Conservation (phyloP, 75 land plant species). For the Ceratopteris richardii region DNA sequence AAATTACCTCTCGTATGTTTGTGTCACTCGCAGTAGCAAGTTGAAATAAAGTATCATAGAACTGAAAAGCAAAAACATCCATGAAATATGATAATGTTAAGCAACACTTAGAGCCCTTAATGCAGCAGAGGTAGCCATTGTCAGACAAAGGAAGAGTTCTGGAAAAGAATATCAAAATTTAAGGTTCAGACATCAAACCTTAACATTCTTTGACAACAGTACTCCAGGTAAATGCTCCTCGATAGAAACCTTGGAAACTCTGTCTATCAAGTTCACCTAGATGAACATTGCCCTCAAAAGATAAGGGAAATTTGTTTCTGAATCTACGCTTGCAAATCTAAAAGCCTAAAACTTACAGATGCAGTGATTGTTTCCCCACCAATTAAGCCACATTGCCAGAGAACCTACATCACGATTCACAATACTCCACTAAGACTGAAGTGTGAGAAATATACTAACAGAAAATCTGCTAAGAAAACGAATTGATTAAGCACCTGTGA, state of each 20-base stretch:
- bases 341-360: slow-evolving; percentile 20
- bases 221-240: slow-evolving; percentile 23
- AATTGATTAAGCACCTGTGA: slow-evolving; percentile 13
- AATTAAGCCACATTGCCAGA: slow-evolving; percentile 26
- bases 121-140: no score
- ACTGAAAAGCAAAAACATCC: slow-evolving; percentile 7
- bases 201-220: slow-evolving; percentile 19
- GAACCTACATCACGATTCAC: no score
- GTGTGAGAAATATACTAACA: not conserved
- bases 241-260: slow-evolving; percentile 5
- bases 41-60: slow-evolving; percentile 17
- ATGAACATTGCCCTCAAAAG: not conserved
- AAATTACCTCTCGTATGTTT: slow-evolving; percentile 17
- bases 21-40: slow-evolving; percentile 11
- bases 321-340: no score
- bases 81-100: not conserved
- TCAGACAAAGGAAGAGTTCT: no score
- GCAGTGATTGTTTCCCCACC: slow-evolving; percentile 18
- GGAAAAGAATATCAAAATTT: no score
- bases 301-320: not conserved
- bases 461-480: not conserved
- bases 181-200: slow-evolving; percentile 12
- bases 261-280: slow-evolving; percentile 23
- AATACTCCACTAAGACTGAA: not conserved
- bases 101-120: not conserved